Base-by-base conservation (phyloP, 768 basidiomycete species). In the Lentinula boryana region DNA sequence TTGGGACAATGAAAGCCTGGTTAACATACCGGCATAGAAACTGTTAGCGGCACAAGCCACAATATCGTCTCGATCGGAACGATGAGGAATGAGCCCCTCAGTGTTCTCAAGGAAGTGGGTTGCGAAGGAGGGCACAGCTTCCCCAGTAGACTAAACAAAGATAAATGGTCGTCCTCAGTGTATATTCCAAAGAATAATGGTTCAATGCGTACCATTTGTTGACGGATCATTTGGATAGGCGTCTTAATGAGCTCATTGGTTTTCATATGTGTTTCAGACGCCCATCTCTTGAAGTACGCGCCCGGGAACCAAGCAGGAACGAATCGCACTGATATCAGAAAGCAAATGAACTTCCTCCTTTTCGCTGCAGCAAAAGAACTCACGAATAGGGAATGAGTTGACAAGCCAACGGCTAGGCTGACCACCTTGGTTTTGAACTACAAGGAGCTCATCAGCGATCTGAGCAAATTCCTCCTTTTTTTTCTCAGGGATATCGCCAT, bases 221-320 rank as follows among this genome's bases (percentile, higher is more conserved):
- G 60, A 73, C 75, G 18, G 70, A 74, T 43, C 71, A 65, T 64
- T 71, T 68, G 4, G 75, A 75, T 38, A 60, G 61, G 36, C 67
- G 31, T 57, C 5, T 69, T 68, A 69, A 74, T 68, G 12, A 71
- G 65, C 21, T 68, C 62, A 27, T 74, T 67, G 0, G 70, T 69
- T 1, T 55, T 62, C 15, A 57, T 58, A 70, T 72, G 76, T 40
- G 70, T 65, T 31, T 63, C 66, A 5, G 55, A 40, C 0, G 73
- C 75, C 62, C 64, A 67, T 54, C 54, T 27, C 65, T 78, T 74
- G 69, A 78, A 76, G 4, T 56, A 56, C n/a, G 76, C 76, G 10
- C 76, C 76, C 7, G 75, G 75, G 59, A 78, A 67, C 75, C 75
- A 76, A n/a, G 68, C 68, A 12, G 75, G 75, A 52, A 78, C 65